Base-by-base conservation (phyloP, 768 basidiomycete species). In the Leccinum subtestaceum region DNA sequence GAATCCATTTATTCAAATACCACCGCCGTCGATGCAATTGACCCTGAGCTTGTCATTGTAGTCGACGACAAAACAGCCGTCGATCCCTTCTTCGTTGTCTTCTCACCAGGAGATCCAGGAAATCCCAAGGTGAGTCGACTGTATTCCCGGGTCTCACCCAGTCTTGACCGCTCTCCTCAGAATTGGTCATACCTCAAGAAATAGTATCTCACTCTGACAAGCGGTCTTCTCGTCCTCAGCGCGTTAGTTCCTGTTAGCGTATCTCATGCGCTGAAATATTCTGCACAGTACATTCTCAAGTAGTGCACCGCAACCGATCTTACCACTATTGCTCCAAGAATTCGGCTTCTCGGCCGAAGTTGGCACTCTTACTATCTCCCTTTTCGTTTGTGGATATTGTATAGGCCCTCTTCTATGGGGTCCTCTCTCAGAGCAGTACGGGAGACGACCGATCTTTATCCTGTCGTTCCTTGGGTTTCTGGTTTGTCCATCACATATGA, bases 361-460 rank as follows among this genome's bases (percentile, higher is more conserved):
- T 25, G 84, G 75, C 5, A 78, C 76, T 9, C 75, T 88, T 50
- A 81, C 80, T 0, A 77, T 88, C 32, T 81, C 87, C 2, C 76
- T 88, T 4, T 88, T 87, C 68, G 80, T 88, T 13, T 78, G 77
- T n/a, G 87, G 87, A n/a, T 88, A 86, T 64, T 84, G 81, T 60
- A 76, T 86, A 21, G 86, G 86, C 0, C 85, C 85, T 3, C 68
- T 85, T 7, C 49, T 84, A 4, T 88, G 83, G 84, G 84, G 78
- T 0, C 84, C 84, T 2, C 68, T 85, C 32, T 84, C 75, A 2
- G 80, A 80, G 55, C 72, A 75, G 61, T 84, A 79, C 58, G 89
- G 87, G 13, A 80, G 87, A n/a, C 72, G 83, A 38, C 79, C 84
- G 0, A 70, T 86, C 21, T 87, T 84, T 63, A 72, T 87, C 36